A percentile compares a stretch with the other conserved stretches of the same genome.
Conservation (phyloP, 225 moss, liverwort and hornwort genomes). For the Straminergon stramineum region DNA sequence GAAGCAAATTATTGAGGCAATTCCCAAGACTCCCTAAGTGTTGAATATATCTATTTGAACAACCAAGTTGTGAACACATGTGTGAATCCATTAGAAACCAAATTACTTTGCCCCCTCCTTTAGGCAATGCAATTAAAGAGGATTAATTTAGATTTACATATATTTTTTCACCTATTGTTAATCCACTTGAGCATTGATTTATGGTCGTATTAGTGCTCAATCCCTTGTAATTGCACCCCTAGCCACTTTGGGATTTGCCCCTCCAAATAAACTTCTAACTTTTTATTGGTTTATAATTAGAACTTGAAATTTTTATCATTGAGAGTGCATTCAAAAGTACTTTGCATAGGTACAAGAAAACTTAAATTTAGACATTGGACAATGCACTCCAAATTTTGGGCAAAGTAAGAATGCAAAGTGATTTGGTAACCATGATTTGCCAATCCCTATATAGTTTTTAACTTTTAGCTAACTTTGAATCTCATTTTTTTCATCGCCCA, state of each 20-base stretch:
- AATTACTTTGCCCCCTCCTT: background rate
- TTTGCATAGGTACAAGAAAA: background rate
- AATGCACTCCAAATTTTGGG: too few relatives aligned
- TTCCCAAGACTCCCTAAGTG: background rate
- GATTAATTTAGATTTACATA: background rate
- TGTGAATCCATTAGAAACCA: background rate
- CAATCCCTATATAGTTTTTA: background rate
- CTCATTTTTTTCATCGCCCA: background rate
- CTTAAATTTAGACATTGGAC: background rate
- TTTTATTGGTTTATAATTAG: background rate
- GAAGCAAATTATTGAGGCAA: rapidly evolving
- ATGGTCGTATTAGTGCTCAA: too few relatives aligned
- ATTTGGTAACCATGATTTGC: background rate
- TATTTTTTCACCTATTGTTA: background rate
- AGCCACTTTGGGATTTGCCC: rapidly evolving
- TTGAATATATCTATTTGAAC: background rate
- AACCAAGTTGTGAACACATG: background rate
- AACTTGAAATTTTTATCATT: background rate
- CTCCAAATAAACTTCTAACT: background rate
- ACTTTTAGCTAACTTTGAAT: background rate
- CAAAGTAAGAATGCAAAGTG: background rate
- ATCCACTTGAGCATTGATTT: background rate
- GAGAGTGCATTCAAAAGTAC: background rate
- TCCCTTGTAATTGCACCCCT: background rate
- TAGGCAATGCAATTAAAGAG: background rate